Base-by-base conservation (phyloP, 2,329 filamentous ascomycete genomes). In the Onygena corvina region DNA sequence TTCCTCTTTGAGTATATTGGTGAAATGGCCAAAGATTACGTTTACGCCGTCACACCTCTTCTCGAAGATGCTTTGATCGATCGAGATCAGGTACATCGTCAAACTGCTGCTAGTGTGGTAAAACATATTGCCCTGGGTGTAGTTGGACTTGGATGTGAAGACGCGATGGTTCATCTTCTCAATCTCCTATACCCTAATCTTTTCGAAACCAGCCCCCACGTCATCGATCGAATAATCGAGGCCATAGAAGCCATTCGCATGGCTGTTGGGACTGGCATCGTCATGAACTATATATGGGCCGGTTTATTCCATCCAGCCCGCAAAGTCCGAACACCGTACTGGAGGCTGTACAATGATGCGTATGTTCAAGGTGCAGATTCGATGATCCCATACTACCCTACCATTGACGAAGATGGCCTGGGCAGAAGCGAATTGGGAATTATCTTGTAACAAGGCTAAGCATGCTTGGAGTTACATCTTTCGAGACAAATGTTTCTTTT, bases 1-100 rank as follows among this genome's bases (percentile, higher is more conserved):
- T 98, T 98, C 76, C 76, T 98, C 53, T 98, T 96, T 63, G 92
- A 98, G 64, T 98, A 98, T 69, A 98, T 98, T 65, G 92, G 92
- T 55, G 92, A 98, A 68, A 96, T 98, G 92, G 87, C 88, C 55
- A 98, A 96, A 71, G 92, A 98, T 68, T 98, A 98, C 65, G 92
- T 98, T 63, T 98, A 98, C 62, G 92, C 93, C 14, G 89, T 98
- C 29, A 95, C 89, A 1, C 92, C 92, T 4, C 74, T 98, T 7
- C 81, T 98, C 1, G 92, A 98, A 64, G 92, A 98, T 63, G 92
- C 93, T 2, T 81, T 98, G 53, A 95, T 95, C 67, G 92, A 98
- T 67, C 83, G 92, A 53, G 92, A 98, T 66, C 92, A 98, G 70
- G 92, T 98, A 1, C 92, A 98, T 70, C 82, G 92, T 23, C 92